Evolutionary conservation across 164 flowering plant species (phyloP).

Genomic region (Berberis vulgaris): DNA sequence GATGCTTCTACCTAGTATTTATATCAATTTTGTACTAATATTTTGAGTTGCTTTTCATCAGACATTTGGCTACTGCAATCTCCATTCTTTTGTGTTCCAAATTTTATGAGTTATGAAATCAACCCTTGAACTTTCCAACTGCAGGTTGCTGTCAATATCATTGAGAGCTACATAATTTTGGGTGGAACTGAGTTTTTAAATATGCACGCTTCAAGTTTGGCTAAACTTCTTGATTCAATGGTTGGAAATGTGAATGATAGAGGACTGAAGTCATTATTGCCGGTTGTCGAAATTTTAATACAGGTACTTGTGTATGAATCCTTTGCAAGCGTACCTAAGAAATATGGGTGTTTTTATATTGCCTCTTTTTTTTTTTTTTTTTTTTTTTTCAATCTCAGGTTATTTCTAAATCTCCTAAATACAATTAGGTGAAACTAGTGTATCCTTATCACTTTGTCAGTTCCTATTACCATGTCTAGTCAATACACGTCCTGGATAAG

Average conservation of each 20-base stretch:
- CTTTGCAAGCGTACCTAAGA: neutral
- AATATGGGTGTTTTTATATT: too few relatives aligned
- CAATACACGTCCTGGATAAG: too few relatives aligned
- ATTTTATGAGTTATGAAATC: neutral
- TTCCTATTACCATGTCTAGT: too few relatives aligned
- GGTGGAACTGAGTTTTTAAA: conserved; percentile 76
- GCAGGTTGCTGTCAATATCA: conserved; percentile 69
- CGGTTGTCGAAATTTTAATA: conserved; percentile 65
- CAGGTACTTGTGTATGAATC: conserved; percentile 47
- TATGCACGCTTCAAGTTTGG: conserved; percentile 65
- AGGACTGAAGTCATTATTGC: conserved; percentile 76
- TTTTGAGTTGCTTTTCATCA: neutral
- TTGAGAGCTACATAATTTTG: conserved; percentile 68
- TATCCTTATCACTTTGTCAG: too few relatives aligned
- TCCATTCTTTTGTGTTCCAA: neutral
- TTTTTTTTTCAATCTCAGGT: too few relatives aligned
- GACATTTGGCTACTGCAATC: neutral
- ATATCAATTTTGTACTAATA: too few relatives aligned
- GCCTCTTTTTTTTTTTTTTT: too few relatives aligned
- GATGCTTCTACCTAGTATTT: too few relatives aligned
- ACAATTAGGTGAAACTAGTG: too few relatives aligned
- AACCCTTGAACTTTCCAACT: conserved; percentile 10
- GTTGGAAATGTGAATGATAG: conserved; percentile 85
- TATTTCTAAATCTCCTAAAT: too few relatives aligned
- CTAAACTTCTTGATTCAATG: conserved; percentile 67